Percentiles rank a stretch among this genome's conserved stretches.
Evolutionary conservation across 108 stramenopile genomes (phyloP).

Genomic region (Poteriospumella lacustris): DNA sequence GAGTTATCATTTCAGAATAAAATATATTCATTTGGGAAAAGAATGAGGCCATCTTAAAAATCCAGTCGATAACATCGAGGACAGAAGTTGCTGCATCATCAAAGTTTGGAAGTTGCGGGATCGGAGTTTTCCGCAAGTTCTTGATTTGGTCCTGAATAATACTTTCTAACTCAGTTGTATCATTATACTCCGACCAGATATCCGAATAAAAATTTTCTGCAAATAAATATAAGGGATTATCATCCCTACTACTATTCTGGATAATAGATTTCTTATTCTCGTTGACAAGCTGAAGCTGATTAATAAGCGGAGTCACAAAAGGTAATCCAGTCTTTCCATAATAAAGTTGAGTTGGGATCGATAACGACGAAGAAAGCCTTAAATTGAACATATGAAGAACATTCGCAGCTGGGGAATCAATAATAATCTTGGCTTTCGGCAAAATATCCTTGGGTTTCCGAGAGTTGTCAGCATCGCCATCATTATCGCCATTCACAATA

Average conservation of each 20-base stretch:
- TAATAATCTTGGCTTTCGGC: conserved; percentile 7
- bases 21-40: background rate
- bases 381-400: conserved; percentile 3
- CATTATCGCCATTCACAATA: background rate
- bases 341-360: conserved; percentile 3
- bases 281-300: too few species aligned
- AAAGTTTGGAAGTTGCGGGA: background rate
- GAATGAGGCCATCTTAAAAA: background rate
- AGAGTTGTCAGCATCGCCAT: conserved; percentile 6
- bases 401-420: conserved; percentile 6
- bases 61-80: background rate
- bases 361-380: conserved; percentile 2
- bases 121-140: background rate
- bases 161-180: too few species aligned
- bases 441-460: conserved; percentile 7
- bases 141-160: too few species aligned
- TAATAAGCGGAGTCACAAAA: conserved; percentile 8
- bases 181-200: too few species aligned
- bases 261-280: too few species aligned
- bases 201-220: too few species aligned
- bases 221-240: too few species aligned
- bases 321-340: conserved; percentile 7
- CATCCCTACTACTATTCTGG: too few species aligned
- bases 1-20: background rate
- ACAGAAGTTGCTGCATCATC: background rate